phyloP scores from a whole-genome alignment of 305 asterid genomes.

The Fraxinus paxiana region DNA sequence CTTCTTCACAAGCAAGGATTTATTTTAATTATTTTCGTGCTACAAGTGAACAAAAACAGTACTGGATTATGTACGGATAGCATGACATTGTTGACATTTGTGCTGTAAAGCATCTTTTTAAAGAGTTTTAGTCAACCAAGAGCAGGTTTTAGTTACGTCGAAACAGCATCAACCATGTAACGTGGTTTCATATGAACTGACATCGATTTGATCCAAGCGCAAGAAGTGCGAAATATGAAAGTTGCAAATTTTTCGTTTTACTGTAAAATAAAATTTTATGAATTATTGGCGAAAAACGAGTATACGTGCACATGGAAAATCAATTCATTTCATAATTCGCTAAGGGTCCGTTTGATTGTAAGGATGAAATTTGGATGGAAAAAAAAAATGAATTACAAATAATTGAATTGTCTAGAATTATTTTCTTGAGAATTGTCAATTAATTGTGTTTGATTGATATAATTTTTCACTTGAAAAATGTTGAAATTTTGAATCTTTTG shows the following conservation, averaged over 20 bases:
- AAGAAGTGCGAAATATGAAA: not conserved
- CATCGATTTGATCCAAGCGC: not conserved
- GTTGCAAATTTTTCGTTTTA: not conserved
- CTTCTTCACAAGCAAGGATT: not conserved
- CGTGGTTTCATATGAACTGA: slow-evolving; percentile 1
- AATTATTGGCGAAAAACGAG: too few relatives aligned
- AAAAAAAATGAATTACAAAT: too few relatives aligned
- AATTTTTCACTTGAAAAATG: too few relatives aligned
- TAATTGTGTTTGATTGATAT: too few relatives aligned
- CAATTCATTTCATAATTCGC: too few relatives aligned
- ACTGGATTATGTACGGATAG: slow-evolving; percentile 25
- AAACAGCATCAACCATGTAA: not conserved
- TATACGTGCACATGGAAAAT: too few relatives aligned
- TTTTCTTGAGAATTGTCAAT: too few relatives aligned
- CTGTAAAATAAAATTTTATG: too few relatives aligned
- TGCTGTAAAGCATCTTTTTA: not conserved
- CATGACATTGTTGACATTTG: slow-evolving; percentile 36
- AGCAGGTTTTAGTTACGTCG: not conserved
- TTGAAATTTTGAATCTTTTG: too few relatives aligned
- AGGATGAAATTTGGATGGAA: too few relatives aligned
- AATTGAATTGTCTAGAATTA: too few relatives aligned
- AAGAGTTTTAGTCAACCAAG: not conserved
- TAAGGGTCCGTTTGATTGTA: too few relatives aligned
- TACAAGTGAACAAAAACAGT: slow-evolving; percentile 3
- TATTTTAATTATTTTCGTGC: not conserved